phyloP scores from a whole-genome alignment of 1,284 basidiomycete genomes.

The Malassezia japonica region DNA sequence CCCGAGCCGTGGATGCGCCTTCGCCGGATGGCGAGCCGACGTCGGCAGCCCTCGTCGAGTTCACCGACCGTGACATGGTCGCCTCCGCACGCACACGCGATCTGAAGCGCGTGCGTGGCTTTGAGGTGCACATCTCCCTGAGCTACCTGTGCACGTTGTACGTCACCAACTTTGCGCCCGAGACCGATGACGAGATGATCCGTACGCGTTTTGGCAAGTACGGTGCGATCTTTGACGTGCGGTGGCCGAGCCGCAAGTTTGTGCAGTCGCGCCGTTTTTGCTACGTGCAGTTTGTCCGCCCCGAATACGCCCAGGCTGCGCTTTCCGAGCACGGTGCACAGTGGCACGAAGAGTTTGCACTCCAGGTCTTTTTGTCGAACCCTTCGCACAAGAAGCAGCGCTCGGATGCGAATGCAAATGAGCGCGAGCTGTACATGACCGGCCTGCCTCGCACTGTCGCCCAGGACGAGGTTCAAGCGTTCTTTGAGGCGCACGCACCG shows the following conservation, averaged over 20 bases:
- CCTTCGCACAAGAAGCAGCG: conserved; percentile 77
- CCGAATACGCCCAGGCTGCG: conserved; percentile 64
- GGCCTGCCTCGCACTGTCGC: conserved; percentile 67
- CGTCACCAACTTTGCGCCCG: conserved; percentile 88
- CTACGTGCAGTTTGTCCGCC: conserved; percentile 80
- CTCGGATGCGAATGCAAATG: conserved; percentile 68
- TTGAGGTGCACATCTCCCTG: conserved; percentile 69
- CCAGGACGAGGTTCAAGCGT: conserved; percentile 62
- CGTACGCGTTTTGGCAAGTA: conserved; percentile 70
- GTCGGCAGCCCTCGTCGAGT: conserved; percentile 50
- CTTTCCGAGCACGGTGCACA: conserved; percentile 68
- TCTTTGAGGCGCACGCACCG: conserved; percentile 65
- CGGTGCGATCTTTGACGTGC: conserved; percentile 80
- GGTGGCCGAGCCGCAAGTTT: conserved; percentile 97
- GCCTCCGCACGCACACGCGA: conserved; percentile 82
- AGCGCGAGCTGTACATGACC: conserved; percentile 73
- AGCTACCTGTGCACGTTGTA: conserved; percentile 92
- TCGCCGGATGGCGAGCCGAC: conserved; percentile 18
- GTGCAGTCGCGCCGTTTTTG: conserved; percentile 81
- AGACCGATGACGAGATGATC: conserved; percentile 65
- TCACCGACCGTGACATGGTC: conserved; percentile 50
- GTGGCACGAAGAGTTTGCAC: conserved; percentile 55
- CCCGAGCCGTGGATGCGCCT: conserved; percentile 12
- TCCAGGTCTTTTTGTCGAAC: conserved; percentile 81
- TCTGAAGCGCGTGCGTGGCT: conserved; percentile 62